A percentile compares a stretch with the other conserved stretches of the same genome.
Conservation (phyloP, 371 early-diverging fungal genomes). For the Actinomortierella ambigua region DNA sequence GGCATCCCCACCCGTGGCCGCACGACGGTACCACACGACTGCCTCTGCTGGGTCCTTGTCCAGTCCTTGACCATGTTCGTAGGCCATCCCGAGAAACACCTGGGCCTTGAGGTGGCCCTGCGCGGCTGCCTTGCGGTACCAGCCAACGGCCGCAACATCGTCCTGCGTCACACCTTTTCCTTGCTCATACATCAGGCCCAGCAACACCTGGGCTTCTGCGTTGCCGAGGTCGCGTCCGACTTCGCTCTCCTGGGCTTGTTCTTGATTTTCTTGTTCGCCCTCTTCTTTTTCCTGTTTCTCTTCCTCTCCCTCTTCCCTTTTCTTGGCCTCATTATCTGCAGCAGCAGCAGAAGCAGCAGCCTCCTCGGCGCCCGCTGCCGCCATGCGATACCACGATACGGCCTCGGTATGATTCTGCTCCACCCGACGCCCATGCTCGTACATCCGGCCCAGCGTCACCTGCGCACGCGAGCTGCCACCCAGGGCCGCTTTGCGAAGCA, state of each 20-base stretch:
- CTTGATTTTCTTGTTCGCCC: slow-evolving; percentile 82
- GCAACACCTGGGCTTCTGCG: slow-evolving; percentile 78
- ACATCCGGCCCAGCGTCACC: slow-evolving; percentile 87
- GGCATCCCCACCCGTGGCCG: slow-evolving; percentile 56
- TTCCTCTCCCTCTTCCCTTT: too few species aligned
- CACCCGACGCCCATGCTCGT: slow-evolving; percentile 87
- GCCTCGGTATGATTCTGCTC: slow-evolving; percentile 67
- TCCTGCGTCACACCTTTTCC: slow-evolving; percentile 78
- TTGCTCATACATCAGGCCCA: slow-evolving; percentile 90
- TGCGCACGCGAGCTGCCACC: slow-evolving; percentile 57
- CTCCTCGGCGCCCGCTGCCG: slow-evolving; percentile 68
- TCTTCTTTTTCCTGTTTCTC: too few species aligned
- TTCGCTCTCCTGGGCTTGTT: slow-evolving; percentile 74
- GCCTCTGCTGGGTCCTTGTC: slow-evolving; percentile 51
- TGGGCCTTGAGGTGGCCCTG: slow-evolving; percentile 88
- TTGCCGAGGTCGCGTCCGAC: slow-evolving; percentile 84
- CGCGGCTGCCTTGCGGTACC: slow-evolving; percentile 82
- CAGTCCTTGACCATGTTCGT: too few species aligned
- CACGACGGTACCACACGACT: slow-evolving; percentile 70
- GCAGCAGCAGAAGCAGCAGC: slow-evolving; percentile 73
- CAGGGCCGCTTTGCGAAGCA: slow-evolving; percentile 72
- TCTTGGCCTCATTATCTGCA: slow-evolving; percentile 65
- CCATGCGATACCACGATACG: slow-evolving; percentile 72
- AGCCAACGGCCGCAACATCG: slow-evolving; percentile 73
- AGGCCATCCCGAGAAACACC: slow-evolving; percentile 87